A percentile compares a stretch with the other conserved stretches of the same genome.
phyloP scores from a whole-genome alignment of 108 stramenopile species.

The Bacterosira constricta region DNA sequence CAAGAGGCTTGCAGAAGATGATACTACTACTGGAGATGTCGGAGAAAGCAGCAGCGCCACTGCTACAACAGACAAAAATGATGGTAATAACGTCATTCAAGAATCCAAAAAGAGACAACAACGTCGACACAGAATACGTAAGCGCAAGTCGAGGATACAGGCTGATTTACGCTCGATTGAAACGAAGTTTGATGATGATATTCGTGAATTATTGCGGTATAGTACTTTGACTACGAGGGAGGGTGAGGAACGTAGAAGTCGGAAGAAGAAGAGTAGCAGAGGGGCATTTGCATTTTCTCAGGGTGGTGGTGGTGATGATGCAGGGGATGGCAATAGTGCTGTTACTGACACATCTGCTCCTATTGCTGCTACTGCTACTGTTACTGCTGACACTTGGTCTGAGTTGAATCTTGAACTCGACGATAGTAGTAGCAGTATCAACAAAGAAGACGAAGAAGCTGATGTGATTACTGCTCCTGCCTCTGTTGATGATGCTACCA shows the following conservation, averaged over 20 bases:
- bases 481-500: background rate
- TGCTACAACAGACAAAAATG: background rate
- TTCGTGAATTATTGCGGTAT: constrained; percentile 44
- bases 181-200: constrained; percentile 54
- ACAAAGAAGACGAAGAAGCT: too few species aligned
- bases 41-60: background rate
- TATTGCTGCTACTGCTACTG: background rate
- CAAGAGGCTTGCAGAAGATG: constrained; percentile 12
- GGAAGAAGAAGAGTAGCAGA: constrained; percentile 3
- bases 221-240: constrained; percentile 18
- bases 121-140: constrained; percentile 11
- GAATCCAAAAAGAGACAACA: constrained; percentile 21
- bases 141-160: constrained; percentile 27
- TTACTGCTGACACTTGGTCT: background rate
- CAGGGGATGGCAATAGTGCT: background rate
- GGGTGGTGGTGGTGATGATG: background rate
- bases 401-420: background rate
- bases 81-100: background rate
- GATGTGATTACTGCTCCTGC: too few species aligned
- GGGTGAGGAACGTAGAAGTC: constrained; percentile 20
- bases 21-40: background rate
- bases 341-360: background rate
- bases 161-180: constrained; percentile 47
- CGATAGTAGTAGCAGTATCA: too few species aligned
- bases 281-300: too few species aligned